Evolutionary conservation across 345 rosid species (phyloP).

Genomic region (Eutrema heterophyllum): DNA sequence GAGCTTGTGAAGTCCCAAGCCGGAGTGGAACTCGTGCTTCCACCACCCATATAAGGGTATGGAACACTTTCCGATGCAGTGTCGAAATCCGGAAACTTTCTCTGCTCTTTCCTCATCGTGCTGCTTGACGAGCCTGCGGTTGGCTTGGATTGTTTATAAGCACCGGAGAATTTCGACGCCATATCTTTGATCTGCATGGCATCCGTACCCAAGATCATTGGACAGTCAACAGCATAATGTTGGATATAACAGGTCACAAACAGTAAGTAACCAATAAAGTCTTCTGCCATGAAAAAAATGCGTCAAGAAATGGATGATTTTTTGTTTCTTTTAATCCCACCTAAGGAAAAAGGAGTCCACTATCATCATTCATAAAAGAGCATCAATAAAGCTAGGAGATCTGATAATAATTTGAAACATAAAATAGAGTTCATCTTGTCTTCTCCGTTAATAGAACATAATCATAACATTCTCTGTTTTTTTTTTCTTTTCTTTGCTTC

Average conservation of each 20-base stretch:
- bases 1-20: slow-evolving; percentile 82
- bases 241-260: slow-evolving; percentile 17
- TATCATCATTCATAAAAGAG: slow-evolving; percentile 28
- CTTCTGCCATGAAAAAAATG: slow-evolving; percentile 11
- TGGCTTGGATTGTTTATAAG: slow-evolving; percentile 68
- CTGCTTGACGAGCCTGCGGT: slow-evolving; percentile 56
- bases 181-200: slow-evolving; percentile 84
- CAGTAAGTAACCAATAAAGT: slow-evolving; percentile 13
- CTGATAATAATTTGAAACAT: slow-evolving; percentile 29
- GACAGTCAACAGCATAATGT: neutral
- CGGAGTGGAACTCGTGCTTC: slow-evolving; percentile 69
- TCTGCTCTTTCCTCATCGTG: slow-evolving; percentile 59
- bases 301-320: slow-evolving; percentile 11
- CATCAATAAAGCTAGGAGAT: slow-evolving; percentile 28
- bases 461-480: slow-evolving; percentile 25
- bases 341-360: slow-evolving; percentile 25
- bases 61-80: slow-evolving; percentile 72
- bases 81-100: slow-evolving; percentile 72
- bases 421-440: slow-evolving; percentile 30
- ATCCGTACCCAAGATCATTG: slow-evolving; percentile 19
- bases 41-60: slow-evolving; percentile 47
- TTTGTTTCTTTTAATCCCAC: slow-evolving; percentile 7
- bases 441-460: slow-evolving; percentile 32
- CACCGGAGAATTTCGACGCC: slow-evolving; percentile 83
- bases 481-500: slow-evolving; percentile 21